A percentile compares a stretch with the other conserved stretches of the same genome.
Evolutionary conservation across 2,329 filamentous ascomycete species (phyloP).

Genomic region (Colletotrichum tamarilloi): DNA sequence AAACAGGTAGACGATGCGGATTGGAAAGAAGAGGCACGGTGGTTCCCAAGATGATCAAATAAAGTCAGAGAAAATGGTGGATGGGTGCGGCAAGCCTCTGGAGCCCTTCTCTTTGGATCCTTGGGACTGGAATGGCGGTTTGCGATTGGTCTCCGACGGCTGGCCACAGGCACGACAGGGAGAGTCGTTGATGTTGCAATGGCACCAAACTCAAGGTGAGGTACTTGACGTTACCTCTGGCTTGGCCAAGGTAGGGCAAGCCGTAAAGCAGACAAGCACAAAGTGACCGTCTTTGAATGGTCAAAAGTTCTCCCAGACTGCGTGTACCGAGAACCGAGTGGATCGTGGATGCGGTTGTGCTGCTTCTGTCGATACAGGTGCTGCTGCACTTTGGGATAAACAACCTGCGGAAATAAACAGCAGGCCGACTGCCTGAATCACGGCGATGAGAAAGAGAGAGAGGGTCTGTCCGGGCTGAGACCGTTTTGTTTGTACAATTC

Average conservation of each 20-base stretch:
- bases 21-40: slow-evolving; percentile 3
- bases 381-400: background rate
- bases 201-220: slow-evolving; percentile 13
- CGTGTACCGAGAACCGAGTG: slow-evolving; percentile 1
- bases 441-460: background rate
- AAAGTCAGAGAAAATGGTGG: slow-evolving; percentile 2
- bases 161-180: slow-evolving; percentile 35
- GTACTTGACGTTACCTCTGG: slow-evolving; percentile 7
- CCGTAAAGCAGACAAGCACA: slow-evolving; percentile 4
- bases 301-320: background rate
- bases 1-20: background rate
- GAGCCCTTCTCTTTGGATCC: slow-evolving; percentile 10
- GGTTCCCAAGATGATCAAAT: slow-evolving; percentile 21
- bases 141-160: slow-evolving; percentile 28
- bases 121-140: slow-evolving; percentile 30
- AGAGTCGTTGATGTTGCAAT: slow-evolving; percentile 32
- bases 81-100: slow-evolving; percentile 16
- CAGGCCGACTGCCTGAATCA: background rate
- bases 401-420: background rate
- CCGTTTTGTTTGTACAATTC: slow-evolving; percentile 18
- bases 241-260: background rate
- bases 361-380: background rate
- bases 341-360: background rate
- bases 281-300: background rate
- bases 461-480: slow-evolving; percentile 8